Percentiles rank a stretch among this genome's conserved stretches.
phyloP scores from a whole-genome alignment of 257 asterid genomes.

The Sherardia arvensis region DNA sequence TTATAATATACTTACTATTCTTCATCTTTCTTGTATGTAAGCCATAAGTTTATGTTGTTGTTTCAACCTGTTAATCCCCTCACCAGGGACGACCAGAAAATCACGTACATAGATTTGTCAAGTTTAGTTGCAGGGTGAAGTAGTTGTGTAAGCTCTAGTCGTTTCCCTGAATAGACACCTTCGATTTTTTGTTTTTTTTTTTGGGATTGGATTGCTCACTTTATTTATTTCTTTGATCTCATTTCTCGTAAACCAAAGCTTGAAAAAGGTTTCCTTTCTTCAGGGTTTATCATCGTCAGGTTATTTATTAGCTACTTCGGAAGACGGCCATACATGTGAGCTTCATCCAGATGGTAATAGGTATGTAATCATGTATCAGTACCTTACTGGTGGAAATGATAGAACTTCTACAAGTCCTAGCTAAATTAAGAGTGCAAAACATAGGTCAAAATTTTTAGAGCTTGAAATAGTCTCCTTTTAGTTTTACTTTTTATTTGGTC shows the following conservation, averaged over 20 bases:
- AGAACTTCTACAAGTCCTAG: not conserved
- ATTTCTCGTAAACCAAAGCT: not conserved
- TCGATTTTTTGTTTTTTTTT: not conserved
- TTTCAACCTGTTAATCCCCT: not conserved
- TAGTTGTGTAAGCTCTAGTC: not conserved
- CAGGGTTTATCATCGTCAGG: conserved; percentile 6
- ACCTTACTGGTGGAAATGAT: not conserved
- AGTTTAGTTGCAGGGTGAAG: not conserved
- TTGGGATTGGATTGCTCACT: not conserved
- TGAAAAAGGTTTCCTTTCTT: not conserved
- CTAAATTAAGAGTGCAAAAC: not conserved
- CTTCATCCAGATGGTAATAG: conserved; percentile 99
- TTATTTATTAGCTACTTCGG: conserved; percentile 21
- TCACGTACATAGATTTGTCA: not conserved
- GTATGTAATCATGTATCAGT: conserved; percentile 18
- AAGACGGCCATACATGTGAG: conserved; percentile 73
- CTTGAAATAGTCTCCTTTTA: not conserved
- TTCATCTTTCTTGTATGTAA: not conserved
- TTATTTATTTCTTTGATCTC: not conserved
- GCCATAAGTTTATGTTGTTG: not conserved
- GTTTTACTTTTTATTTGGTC: not conserved
- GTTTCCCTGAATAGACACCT: not conserved
- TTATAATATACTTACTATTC: not conserved
- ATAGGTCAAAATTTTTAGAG: not conserved
- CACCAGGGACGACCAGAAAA: not conserved